Percentiles rank a stretch among this genome's conserved stretches.
Evolutionary conservation across 208 protist species (phyloP).

Genomic region (Phytomonas serpens): DNA sequence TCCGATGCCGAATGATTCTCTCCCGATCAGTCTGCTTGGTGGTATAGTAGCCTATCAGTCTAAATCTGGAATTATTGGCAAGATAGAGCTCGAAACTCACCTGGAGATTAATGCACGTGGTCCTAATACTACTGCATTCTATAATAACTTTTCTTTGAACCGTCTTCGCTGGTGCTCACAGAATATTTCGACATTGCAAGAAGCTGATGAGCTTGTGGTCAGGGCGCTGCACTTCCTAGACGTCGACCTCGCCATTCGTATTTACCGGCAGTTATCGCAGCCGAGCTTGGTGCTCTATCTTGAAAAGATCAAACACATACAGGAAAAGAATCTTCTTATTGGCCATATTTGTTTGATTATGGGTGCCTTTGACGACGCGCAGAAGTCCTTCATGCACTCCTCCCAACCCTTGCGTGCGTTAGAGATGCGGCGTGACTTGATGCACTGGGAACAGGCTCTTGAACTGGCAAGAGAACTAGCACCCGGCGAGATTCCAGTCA

Average conservation of each 20-base stretch:
- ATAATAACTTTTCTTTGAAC: conserved; percentile 90
- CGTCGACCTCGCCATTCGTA: conserved; percentile 87
- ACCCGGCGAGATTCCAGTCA: conserved; percentile 79
- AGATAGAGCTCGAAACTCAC: conserved; percentile 76
- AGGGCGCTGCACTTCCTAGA: conserved; percentile 93
- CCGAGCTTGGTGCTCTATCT: conserved; percentile 91
- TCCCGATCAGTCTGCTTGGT: conserved; percentile 68
- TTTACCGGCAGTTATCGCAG: conserved; percentile 90
- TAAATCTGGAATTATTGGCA: conserved; percentile 51
- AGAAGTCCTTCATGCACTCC: conserved; percentile 90
- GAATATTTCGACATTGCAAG: conserved; percentile 72
- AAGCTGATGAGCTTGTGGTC: conserved; percentile 79
- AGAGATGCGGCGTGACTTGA: conserved; percentile 95
- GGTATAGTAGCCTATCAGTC: conserved; percentile 78
- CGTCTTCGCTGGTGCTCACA: conserved; percentile 85
- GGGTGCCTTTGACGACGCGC: conserved; percentile 90
- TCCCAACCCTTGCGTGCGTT: conserved; percentile 90
- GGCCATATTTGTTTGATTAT: conserved; percentile 94
- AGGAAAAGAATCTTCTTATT: conserved; percentile 93
- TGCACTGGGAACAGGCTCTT: conserved; percentile 96
- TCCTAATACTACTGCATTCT: conserved; percentile 68
- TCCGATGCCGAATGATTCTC: conserved; percentile 49
- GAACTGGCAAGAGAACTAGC: conserved; percentile 89
- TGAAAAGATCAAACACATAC: conserved; percentile 85
- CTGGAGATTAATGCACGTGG: conserved; percentile 32